Conservation (phyloP, 2,329 filamentous ascomycete species). For the Ascochyta fabae region DNA sequence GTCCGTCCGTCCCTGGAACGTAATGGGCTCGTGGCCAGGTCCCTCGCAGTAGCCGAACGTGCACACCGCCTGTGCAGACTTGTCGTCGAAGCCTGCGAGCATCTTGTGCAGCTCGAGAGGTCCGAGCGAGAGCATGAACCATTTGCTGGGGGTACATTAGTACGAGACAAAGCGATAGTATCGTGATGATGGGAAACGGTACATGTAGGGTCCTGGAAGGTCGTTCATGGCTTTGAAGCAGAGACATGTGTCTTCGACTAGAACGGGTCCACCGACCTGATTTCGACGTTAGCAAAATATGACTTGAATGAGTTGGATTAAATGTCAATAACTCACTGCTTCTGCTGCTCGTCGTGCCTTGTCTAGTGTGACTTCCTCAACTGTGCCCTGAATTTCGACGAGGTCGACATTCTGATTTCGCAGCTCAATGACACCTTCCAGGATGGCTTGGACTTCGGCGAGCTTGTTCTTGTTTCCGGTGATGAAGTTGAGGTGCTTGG, state of each 20-base stretch:
- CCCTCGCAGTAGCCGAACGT: conserved; percentile 93
- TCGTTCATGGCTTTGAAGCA: conserved; percentile 90
- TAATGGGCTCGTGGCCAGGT: conserved; percentile 79
- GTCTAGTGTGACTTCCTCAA: conserved; percentile 88
- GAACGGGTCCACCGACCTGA: conserved; percentile 81
- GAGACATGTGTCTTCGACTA: conserved; percentile 94
- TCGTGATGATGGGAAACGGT: conserved; percentile 23
- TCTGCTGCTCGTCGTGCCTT: conserved; percentile 87
- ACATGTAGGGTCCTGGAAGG: conserved; percentile 97
- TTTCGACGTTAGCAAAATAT: conserved; percentile 11
- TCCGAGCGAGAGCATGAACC: conserved; percentile 85
- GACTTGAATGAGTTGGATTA: not conserved
- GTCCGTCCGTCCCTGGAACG: conserved; percentile 90
- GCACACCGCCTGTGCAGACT: conserved; percentile 90
- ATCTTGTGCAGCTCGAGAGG: conserved; percentile 88
- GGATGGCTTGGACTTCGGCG: conserved; percentile 84
- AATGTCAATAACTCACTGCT: conserved; percentile 60
- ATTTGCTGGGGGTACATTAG: conserved; percentile 70
- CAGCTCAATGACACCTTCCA: conserved; percentile 73
- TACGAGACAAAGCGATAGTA: not conserved
- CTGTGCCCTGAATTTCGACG: conserved; percentile 86
- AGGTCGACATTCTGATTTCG: conserved; percentile 79
- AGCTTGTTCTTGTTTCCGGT: conserved; percentile 97
- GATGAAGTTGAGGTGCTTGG: conserved; percentile 81
- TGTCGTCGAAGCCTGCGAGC: conserved; percentile 86